Conservation (phyloP, 768 basidiomycete species). For the Mycena galericulata region DNA sequence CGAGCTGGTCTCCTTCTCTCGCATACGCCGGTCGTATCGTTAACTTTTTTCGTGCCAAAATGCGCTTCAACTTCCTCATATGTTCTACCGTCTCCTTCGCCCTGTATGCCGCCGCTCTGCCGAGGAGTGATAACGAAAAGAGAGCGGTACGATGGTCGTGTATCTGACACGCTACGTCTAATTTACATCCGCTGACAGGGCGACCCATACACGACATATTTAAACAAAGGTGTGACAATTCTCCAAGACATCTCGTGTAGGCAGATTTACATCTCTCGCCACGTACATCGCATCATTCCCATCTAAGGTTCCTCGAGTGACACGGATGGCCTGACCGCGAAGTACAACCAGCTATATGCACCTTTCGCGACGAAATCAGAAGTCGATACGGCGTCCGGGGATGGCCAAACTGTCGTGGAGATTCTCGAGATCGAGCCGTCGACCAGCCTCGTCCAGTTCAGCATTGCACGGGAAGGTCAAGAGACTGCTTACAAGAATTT, state of each 20-base stretch:
- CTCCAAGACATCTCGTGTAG: neutral
- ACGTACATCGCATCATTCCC: neutral
- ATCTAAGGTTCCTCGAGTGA: neutral
- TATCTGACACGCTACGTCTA: neutral
- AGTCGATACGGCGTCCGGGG: neutral
- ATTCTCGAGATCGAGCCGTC: neutral
- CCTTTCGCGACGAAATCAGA: neutral
- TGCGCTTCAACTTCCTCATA: neutral
- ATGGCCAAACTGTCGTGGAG: neutral
- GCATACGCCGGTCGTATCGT: constrained; percentile 2
- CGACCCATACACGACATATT: too few species aligned
- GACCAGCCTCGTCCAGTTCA: neutral
- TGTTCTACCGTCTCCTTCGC: neutral
- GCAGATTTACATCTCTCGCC: neutral
- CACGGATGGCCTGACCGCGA: neutral
- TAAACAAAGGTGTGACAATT: neutral
- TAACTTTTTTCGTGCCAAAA: neutral
- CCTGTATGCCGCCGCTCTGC: neutral
- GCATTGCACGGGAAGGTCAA: neutral
- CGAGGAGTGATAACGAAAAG: too few species aligned
- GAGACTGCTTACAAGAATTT: neutral
- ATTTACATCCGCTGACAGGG: neutral
- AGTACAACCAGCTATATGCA: neutral
- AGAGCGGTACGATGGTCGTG: neutral
- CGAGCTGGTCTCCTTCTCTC: too few species aligned